A percentile compares a stretch with the other conserved stretches of the same genome.
Conservation (phyloP, 2,329 filamentous ascomycete species). For the Byssoonygena ceratinophila region DNA sequence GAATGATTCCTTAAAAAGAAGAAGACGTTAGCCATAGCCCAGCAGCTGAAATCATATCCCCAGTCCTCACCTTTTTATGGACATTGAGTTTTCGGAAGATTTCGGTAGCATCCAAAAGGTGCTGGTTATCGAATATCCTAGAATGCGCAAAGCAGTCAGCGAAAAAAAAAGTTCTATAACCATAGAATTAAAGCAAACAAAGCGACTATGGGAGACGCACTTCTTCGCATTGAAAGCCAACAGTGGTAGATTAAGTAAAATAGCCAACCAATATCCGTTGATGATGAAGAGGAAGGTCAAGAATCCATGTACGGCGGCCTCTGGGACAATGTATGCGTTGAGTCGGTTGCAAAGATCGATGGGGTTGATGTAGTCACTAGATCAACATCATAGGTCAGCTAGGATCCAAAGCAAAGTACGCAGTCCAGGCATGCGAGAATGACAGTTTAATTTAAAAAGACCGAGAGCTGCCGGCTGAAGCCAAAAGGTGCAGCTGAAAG, state of each 20-base stretch:
- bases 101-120: conserved; percentile 92
- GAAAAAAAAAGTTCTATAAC: background rate
- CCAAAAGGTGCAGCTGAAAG: background rate
- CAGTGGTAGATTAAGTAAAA: conserved; percentile 84
- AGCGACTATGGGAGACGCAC: conserved; percentile 46
- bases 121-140: conserved; percentile 94
- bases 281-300: conserved; percentile 92
- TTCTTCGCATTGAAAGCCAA: conserved; percentile 95
- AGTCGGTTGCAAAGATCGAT: conserved; percentile 99
- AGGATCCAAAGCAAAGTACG: background rate
- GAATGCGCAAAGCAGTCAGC: conserved; percentile 11
- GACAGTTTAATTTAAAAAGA: conserved; percentile 8
- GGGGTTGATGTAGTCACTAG: conserved; percentile 97
- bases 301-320: conserved; percentile 94
- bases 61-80: conserved; percentile 72
- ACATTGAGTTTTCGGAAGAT: conserved; percentile 99
- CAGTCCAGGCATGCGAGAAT: background rate
- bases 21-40: background rate
- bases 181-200: background rate
- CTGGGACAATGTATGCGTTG: conserved; percentile 98
- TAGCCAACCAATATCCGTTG: conserved; percentile 95
- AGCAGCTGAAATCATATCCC: background rate
- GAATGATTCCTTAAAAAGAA: conserved; percentile 70
- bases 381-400: conserved; percentile 12
- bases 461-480: background rate